These are phyloP conservation scores for Tolypocladium ovalisporum DNA, from an alignment of 2,329 filamentous ascomycete genomes.

Conservation along the genomic window DNA sequence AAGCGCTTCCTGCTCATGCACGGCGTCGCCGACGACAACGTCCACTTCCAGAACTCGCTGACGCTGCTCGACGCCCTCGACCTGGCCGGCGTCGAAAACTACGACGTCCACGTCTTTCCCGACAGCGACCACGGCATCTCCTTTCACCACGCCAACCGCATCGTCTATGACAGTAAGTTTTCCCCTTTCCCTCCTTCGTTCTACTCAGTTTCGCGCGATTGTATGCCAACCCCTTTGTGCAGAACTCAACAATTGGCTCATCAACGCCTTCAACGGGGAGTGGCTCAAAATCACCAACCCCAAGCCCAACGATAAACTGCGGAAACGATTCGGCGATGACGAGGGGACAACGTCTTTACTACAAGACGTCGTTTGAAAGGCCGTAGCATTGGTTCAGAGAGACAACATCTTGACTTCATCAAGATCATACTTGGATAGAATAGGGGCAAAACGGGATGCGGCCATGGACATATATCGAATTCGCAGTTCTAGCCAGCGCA, in stretches of 20 bases:
- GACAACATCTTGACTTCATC: neutral
- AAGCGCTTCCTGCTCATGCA: constrained; percentile 94
- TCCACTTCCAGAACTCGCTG: constrained; percentile 91
- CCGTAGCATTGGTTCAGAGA: neutral
- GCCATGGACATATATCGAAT: neutral
- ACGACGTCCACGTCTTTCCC: constrained; percentile 92
- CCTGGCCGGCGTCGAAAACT: constrained; percentile 73
- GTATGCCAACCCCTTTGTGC: constrained; percentile 1
- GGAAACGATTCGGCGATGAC: neutral
- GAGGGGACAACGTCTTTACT: neutral
- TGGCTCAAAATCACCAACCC: constrained; percentile 57
- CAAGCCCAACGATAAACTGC: constrained; percentile 28
- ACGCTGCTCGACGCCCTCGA: constrained; percentile 81
- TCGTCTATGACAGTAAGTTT: constrained; percentile 82
- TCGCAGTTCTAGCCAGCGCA: neutral
- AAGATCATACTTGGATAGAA: neutral
- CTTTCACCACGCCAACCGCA: constrained; percentile 84
- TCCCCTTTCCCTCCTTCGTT: neutral
- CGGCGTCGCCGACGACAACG: constrained; percentile 92
- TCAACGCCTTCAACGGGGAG: constrained; percentile 96
- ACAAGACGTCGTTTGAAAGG: neutral
- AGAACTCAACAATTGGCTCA: constrained; percentile 81
- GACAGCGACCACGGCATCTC: constrained; percentile 92
- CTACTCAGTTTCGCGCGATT: neutral
- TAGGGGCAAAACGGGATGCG: neutral